Conservation (phyloP, 1,284 basidiomycete species). For the Albatrellus sp. region DNA sequence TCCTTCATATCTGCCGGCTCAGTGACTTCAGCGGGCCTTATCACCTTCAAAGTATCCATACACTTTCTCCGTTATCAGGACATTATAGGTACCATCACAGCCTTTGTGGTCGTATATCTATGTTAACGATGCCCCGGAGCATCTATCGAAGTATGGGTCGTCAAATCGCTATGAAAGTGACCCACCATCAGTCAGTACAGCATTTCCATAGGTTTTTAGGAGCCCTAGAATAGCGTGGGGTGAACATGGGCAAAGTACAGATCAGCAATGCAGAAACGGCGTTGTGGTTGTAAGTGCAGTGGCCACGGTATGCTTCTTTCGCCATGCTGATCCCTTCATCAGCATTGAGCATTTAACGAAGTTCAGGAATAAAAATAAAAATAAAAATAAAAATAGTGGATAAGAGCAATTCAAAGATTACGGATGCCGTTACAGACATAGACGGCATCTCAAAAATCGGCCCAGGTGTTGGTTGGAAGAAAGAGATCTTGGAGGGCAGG, state of each 20-base stretch:
- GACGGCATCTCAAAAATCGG: conserved; percentile 1
- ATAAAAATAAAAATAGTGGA: conserved; percentile 17
- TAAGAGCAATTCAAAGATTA: conserved; percentile 18
- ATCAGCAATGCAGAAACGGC: conserved; percentile 47
- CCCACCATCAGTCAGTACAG: conserved; percentile 18
- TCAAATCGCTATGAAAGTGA: neutral
- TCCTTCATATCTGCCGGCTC: conserved; percentile 48
- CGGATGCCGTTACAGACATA: conserved; percentile 7
- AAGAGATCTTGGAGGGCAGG: conserved; percentile 13
- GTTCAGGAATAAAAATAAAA: conserved; percentile 34
- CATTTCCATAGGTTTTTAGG: conserved; percentile 56
- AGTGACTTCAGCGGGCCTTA: conserved; percentile 56
- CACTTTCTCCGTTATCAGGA: conserved; percentile 54
- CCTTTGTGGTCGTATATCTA: too few relatives aligned
- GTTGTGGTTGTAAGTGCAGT: conserved; percentile 35
- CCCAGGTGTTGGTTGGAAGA: conserved; percentile 6
- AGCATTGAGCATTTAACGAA: conserved; percentile 36
- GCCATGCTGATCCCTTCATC: neutral
- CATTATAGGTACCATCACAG: conserved; percentile 55
- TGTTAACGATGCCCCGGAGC: conserved; percentile 32
- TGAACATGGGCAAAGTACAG: conserved; percentile 51
- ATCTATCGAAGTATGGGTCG: conserved; percentile 29
- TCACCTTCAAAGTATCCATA: conserved; percentile 55
- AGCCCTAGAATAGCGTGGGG: conserved; percentile 40
- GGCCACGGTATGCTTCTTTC: neutral